Evolutionary conservation across 371 early-diverging fungal species (phyloP).

Genomic region (Circinella minor): DNA sequence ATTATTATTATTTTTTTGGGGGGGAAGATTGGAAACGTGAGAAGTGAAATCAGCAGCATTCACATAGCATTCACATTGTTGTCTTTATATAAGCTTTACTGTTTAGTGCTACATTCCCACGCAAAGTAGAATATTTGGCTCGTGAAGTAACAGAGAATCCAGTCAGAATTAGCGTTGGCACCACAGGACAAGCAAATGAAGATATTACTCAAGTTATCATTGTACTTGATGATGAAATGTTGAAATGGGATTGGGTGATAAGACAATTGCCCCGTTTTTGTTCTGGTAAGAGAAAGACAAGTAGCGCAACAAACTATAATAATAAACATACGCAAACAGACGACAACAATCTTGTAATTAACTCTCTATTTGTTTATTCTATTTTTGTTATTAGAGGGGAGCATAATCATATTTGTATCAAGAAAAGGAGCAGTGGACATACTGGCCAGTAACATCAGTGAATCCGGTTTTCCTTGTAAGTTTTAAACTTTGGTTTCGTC

Average conservation of each 20-base stretch:
- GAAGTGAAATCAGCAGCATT: not conserved
- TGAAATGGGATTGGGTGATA: slow-evolving; percentile 73
- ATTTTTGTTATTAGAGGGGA: slow-evolving; percentile 52
- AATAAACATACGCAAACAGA: not conserved
- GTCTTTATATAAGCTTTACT: slow-evolving; percentile 72
- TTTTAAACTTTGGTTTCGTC: not conserved
- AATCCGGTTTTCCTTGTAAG: slow-evolving; percentile 62
- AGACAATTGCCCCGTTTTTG: slow-evolving; percentile 54
- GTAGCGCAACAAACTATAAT: too few species aligned
- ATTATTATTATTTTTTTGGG: not conserved
- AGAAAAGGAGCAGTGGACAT: slow-evolving; percentile 69
- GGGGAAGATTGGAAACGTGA: not conserved
- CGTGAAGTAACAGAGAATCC: slow-evolving; percentile 90
- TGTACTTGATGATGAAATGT: slow-evolving; percentile 64
- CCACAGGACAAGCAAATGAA: slow-evolving; percentile 73
- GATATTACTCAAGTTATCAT: slow-evolving; percentile 79
- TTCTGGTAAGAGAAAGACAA: slow-evolving; percentile 43
- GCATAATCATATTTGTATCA: slow-evolving; percentile 71
- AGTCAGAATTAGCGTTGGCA: slow-evolving; percentile 84
- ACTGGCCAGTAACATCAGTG: slow-evolving; percentile 57
- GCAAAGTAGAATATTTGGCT: slow-evolving; percentile 92
- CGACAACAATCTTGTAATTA: not conserved
- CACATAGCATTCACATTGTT: not conserved
- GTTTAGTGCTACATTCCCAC: slow-evolving; percentile 99
- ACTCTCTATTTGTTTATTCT: not conserved